phyloP scores from a whole-genome alignment of 2,329 filamentous ascomycete genomes.

The Fusarium tanahbumbuense region DNA sequence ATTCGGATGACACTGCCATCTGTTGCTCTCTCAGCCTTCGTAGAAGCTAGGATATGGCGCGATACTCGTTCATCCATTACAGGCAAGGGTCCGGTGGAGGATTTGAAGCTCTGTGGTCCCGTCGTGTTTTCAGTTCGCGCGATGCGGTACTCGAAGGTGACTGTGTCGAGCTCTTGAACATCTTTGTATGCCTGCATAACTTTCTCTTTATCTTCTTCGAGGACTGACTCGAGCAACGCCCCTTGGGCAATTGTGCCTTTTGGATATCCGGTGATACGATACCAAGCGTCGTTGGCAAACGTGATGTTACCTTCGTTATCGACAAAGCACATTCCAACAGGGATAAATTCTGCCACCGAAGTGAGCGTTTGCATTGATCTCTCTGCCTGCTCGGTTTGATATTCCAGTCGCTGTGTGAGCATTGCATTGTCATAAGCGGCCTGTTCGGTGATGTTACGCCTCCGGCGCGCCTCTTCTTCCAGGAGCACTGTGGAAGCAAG shows the following conservation, averaged over 20 bases:
- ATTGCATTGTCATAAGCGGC: slow-evolving; percentile 75
- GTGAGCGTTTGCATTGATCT: slow-evolving; percentile 73
- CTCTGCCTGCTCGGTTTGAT: slow-evolving; percentile 62
- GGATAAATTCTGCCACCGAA: slow-evolving; percentile 77
- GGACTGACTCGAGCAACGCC: slow-evolving; percentile 58
- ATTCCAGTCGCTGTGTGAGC: slow-evolving; percentile 73
- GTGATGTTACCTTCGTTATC: slow-evolving; percentile 72
- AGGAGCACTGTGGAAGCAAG: slow-evolving; percentile 77
- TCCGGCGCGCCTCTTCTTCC: slow-evolving; percentile 75
- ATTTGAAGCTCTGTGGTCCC: slow-evolving; percentile 26
- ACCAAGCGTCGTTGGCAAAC: slow-evolving; percentile 78
- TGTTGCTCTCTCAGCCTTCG: slow-evolving; percentile 58
- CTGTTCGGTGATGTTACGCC: slow-evolving; percentile 61
- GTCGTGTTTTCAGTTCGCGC: slow-evolving; percentile 10
- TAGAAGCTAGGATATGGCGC: slow-evolving; percentile 60
- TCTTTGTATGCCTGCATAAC: slow-evolving; percentile 57
- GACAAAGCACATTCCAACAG: slow-evolving; percentile 79
- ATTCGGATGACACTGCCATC: slow-evolving; percentile 59
- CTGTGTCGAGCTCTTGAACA: slow-evolving; percentile 52
- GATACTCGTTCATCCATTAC: slow-evolving; percentile 49
- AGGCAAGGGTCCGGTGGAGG: slow-evolving; percentile 20
- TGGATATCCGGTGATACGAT: slow-evolving; percentile 62
- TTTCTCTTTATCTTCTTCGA: slow-evolving; percentile 59
- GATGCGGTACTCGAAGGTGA: slow-evolving; percentile 61
- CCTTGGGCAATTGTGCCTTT: slow-evolving; percentile 48